Evolutionary conservation across 1,284 basidiomycete genomes (phyloP).

Genomic region (Calocybe gambosa): DNA sequence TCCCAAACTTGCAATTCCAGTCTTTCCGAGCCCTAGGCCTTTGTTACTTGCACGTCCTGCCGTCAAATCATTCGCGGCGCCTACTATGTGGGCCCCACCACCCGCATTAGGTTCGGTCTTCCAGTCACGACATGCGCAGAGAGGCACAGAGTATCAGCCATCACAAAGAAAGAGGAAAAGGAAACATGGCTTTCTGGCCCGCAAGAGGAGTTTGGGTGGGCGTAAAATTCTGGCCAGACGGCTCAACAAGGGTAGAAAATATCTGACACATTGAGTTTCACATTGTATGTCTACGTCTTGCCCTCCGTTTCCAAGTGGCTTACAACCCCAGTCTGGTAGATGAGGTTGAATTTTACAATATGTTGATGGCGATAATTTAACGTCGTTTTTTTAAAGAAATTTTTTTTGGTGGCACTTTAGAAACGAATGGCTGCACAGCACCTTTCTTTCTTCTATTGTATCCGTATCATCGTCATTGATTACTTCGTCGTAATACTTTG

Average conservation of each 20-base stretch:
- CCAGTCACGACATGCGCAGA: conserved; percentile 43
- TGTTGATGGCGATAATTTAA: too few relatives aligned
- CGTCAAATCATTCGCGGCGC: conserved; percentile 17
- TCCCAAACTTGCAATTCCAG: conserved; percentile 14
- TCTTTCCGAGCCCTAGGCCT: conserved; percentile 16
- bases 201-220: conserved; percentile 58
- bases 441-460: too few relatives aligned
- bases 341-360: too few relatives aligned
- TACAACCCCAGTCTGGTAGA: too few relatives aligned
- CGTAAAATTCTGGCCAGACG: conserved; percentile 58
- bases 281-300: background rate
- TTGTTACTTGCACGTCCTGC: conserved; percentile 15
- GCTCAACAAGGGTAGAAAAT: conserved; percentile 53
- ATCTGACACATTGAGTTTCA: conserved; percentile 42
- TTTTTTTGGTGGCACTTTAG: too few relatives aligned
- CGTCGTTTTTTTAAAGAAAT: too few relatives aligned
- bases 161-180: conserved; percentile 85
- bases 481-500: too few relatives aligned
- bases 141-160: conserved; percentile 82
- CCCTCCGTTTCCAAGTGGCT: too few relatives aligned
- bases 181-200: conserved; percentile 80
- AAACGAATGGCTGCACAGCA: too few relatives aligned
- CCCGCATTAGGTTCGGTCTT: conserved; percentile 30
- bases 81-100: conserved; percentile 19
- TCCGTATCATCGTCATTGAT: too few relatives aligned